Conservation (phyloP, 192 early-diverging fungal genomes). For the Oehlia diaphana region DNA sequence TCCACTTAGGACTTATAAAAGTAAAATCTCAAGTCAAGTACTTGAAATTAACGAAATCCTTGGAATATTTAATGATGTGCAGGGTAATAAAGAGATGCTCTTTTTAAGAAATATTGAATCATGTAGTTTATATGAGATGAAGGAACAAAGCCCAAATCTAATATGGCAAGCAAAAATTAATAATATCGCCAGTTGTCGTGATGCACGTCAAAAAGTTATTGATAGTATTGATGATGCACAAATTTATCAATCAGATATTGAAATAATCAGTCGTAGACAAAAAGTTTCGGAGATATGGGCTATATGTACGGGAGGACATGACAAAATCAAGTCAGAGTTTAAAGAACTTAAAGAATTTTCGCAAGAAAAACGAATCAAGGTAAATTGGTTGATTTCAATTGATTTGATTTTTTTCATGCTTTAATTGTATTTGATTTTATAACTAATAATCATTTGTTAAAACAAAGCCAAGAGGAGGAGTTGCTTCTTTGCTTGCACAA, state of each 20-base stretch:
- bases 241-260: background rate
- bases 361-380: no score
- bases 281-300: background rate
- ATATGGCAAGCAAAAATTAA: constrained; percentile 3
- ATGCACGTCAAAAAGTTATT: background rate
- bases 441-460: no score
- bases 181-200: background rate
- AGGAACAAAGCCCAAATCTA: background rate
- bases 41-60: background rate
- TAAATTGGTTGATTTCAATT: no score
- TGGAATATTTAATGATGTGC: background rate
- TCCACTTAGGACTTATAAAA: constrained; percentile 9
- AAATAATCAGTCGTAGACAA: no score
- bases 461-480: no score
- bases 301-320: no score
- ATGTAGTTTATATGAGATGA: background rate
- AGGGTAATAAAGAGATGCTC: background rate
- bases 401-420: no score
- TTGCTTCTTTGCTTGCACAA: no score
- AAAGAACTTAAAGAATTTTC: no score
- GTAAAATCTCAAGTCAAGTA: background rate
- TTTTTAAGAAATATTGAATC: constrained; percentile 13
- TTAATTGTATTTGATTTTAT: no score
- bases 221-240: background rate
- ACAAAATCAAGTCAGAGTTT: no score